phyloP scores from a whole-genome alignment of 1,284 basidiomycete species.

The Ceratobasidium sp. region DNA sequence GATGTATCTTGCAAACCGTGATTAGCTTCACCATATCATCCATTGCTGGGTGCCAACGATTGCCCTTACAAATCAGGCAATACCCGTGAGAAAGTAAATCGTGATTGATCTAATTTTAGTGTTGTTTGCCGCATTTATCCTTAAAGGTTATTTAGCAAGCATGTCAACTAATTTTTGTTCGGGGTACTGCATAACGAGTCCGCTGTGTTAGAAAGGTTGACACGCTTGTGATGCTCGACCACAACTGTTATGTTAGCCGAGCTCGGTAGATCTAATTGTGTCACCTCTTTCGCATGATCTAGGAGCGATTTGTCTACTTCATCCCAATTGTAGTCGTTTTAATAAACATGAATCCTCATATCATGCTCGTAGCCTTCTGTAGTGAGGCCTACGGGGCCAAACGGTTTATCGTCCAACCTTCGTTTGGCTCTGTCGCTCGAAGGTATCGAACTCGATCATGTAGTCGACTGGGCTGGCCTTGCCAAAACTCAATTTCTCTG shows the following conservation, averaged over 20 bases:
- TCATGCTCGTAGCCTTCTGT: neutral
- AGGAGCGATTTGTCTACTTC: neutral
- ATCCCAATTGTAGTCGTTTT: neutral
- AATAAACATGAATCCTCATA: neutral
- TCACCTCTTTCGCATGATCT: neutral
- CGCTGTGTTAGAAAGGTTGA: too few relatives aligned
- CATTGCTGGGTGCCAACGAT: neutral
- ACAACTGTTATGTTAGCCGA: neutral
- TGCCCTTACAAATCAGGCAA: neutral
- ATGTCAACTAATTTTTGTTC: too few relatives aligned
- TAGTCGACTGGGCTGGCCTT: constrained; percentile 88
- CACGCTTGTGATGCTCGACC: neutral
- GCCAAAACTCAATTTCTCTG: constrained; percentile 93
- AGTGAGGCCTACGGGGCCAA: constrained; percentile 72
- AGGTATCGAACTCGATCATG: constrained; percentile 91
- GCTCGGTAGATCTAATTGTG: neutral
- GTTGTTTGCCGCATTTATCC: too few relatives aligned
- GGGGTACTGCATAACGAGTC: too few relatives aligned
- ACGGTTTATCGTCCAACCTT: constrained; percentile 80
- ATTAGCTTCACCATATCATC: neutral
- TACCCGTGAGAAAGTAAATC: neutral
- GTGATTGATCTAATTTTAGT: neutral
- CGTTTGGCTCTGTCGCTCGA: constrained; percentile 66
- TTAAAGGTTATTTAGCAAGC: too few relatives aligned
- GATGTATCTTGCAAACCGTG: neutral